These are phyloP conservation scores for Tubosaeta brunneosetosa DNA, from an alignment of 768 basidiomycete genomes.

Conservation along the genomic window DNA sequence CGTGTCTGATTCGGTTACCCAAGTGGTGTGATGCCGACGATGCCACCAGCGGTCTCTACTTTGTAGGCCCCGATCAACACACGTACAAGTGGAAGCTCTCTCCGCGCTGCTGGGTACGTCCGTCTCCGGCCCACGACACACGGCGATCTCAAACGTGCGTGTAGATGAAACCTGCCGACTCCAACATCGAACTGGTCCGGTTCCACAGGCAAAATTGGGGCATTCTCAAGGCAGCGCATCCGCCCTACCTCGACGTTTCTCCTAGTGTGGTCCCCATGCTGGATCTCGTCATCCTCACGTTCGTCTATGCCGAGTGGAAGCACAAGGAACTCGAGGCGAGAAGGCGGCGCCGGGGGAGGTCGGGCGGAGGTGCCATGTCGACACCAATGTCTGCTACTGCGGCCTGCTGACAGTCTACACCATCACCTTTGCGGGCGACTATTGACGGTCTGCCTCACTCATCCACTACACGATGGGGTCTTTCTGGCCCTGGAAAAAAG, in stretches of 20 bases:
- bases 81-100: slow-evolving; percentile 25
- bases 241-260: slow-evolving; percentile 10
- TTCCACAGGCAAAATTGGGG: slow-evolving; percentile 1
- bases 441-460: too few relatives aligned
- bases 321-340: neutral
- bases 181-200: neutral
- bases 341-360: too few relatives aligned
- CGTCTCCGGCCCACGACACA: neutral
- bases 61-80: slow-evolving; percentile 23
- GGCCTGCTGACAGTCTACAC: too few relatives aligned
- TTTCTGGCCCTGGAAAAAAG: too few relatives aligned
- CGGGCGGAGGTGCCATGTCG: too few relatives aligned
- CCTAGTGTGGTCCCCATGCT: slow-evolving; percentile 5
- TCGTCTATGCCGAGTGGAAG: slow-evolving; percentile 7
- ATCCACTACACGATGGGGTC: too few relatives aligned
- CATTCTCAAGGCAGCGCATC: neutral
- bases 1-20: neutral
- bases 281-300: slow-evolving; percentile 13
- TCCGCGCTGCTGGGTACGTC: slow-evolving; percentile 15
- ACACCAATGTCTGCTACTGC: too few relatives aligned
- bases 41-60: slow-evolving; percentile 18
- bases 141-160: neutral
- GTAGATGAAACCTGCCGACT: neutral
- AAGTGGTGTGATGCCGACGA: neutral
- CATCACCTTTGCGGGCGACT: too few relatives aligned